phyloP scores from a whole-genome alignment of 2,329 filamentous ascomycete genomes.

The Rhynchosporium agropyri region DNA sequence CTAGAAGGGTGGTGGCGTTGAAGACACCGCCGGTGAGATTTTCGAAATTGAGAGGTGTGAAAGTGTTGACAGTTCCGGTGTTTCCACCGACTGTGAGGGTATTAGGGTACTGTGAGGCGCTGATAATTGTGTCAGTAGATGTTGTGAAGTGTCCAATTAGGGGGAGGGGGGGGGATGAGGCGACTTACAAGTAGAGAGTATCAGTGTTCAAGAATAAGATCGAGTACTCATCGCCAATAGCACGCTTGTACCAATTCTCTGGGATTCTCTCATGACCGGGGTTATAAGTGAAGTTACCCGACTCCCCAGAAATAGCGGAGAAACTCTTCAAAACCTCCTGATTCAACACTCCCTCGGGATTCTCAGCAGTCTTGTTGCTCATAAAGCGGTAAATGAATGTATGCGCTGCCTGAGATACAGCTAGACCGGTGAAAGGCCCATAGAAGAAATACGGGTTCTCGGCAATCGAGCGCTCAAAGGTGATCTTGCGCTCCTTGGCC shows the following conservation, averaged over 20 bases:
- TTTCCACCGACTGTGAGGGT: constrained; percentile 51
- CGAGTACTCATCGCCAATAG: neutral
- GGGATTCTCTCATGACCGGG: constrained; percentile 4
- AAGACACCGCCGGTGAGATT: constrained; percentile 45
- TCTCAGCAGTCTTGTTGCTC: constrained; percentile 14
- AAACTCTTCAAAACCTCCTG: constrained; percentile 15
- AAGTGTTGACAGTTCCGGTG: constrained; percentile 53
- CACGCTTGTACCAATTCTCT: constrained; percentile 3
- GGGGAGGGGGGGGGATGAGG: neutral
- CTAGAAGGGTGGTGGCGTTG: neutral
- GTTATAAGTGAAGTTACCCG: neutral
- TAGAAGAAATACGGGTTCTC: constrained; percentile 23
- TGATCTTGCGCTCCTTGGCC: constrained; percentile 13
- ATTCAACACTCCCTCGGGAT: constrained; percentile 12
- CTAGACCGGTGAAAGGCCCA: constrained; percentile 4
- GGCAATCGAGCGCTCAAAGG: constrained; percentile 13
- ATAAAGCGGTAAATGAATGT: constrained; percentile 16
- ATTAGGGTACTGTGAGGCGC: constrained; percentile 11
- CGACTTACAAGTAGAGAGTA: neutral
- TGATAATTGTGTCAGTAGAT: neutral
- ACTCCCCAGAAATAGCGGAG: neutral
- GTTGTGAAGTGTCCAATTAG: neutral
- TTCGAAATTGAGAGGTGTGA: constrained; percentile 49
- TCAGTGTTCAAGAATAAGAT: neutral
- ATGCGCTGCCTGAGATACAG: constrained; percentile 9